Evolutionary conservation across 1,284 basidiomycete species (phyloP).

Genomic region (Rhodotorula sp.): DNA sequence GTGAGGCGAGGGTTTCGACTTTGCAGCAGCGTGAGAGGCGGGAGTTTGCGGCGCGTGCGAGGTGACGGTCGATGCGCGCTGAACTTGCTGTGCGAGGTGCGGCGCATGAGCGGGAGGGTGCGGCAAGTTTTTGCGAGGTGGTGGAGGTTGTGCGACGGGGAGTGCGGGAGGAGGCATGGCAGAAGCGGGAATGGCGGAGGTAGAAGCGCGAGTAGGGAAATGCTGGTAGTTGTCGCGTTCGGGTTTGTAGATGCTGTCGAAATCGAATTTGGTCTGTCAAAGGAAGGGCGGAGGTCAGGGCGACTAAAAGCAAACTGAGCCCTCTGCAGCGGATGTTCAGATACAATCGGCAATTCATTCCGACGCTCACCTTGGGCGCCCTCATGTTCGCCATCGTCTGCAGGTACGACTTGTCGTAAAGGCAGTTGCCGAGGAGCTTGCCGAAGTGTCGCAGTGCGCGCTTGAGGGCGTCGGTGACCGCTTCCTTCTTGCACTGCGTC

Average conservation of each 20-base stretch:
- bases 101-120: slow-evolving; percentile 3
- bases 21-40: not conserved
- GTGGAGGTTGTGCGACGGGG: not conserved
- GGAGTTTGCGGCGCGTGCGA: not conserved
- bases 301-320: not conserved
- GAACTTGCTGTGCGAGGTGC: not conserved
- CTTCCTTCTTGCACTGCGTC: slow-evolving; percentile 89
- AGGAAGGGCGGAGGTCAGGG: not conserved
- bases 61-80: slow-evolving; percentile 8
- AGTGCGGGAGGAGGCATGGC: slow-evolving; percentile 11
- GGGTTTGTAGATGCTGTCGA: slow-evolving; percentile 64
- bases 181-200: not conserved
- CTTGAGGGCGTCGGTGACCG: slow-evolving; percentile 91
- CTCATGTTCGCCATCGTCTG: slow-evolving; percentile 83
- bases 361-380: slow-evolving; percentile 63
- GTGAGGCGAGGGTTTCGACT: not conserved
- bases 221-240: slow-evolving; percentile 9
- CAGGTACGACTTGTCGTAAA: slow-evolving; percentile 88
- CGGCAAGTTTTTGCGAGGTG: not conserved
- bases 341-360: not conserved
- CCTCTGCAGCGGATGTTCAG: too few species aligned
- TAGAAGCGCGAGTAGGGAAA: not conserved
- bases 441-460: slow-evolving; percentile 88
- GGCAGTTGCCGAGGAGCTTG: slow-evolving; percentile 88
- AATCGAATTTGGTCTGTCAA: slow-evolving; percentile 70